These are phyloP conservation scores for Saposhnikovia divaricata DNA, from an alignment of 129 eudicot genomes.

Conservation along the genomic window DNA sequence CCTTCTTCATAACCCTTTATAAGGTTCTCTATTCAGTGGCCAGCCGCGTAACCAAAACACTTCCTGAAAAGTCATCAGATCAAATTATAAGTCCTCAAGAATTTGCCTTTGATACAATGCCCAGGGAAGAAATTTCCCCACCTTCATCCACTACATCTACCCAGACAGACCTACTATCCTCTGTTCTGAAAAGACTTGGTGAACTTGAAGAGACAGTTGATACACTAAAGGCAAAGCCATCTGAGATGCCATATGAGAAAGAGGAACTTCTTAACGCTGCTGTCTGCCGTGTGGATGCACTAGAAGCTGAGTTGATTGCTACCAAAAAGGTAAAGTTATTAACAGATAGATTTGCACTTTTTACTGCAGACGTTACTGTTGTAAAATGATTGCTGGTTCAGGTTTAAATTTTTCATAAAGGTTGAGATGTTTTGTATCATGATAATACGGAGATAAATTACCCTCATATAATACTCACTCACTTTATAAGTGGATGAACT, in stretches of 20 bases:
- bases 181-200: slow-evolving; percentile 67
- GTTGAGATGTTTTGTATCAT: background rate
- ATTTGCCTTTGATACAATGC: slow-evolving; percentile 23
- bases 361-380: background rate
- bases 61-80: slow-evolving; percentile 30
- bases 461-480: background rate
- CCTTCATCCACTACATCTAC: slow-evolving; percentile 48
- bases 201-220: slow-evolving; percentile 68
- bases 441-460: background rate
- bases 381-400: background rate
- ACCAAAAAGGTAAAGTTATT: slow-evolving; percentile 65
- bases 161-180: slow-evolving; percentile 47
- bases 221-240: slow-evolving; percentile 64
- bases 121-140: slow-evolving; percentile 37
- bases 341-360: background rate
- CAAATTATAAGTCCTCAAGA: slow-evolving; percentile 29
- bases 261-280: slow-evolving; percentile 67
- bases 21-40: slow-evolving; percentile 43
- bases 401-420: background rate
- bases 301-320: slow-evolving; percentile 95
- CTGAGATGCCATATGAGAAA: slow-evolving; percentile 91
- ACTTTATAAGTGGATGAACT: no score
- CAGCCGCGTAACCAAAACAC: slow-evolving; percentile 42
- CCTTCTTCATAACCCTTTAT: slow-evolving; percentile 53
- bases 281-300: slow-evolving; percentile 94